Percentiles rank a stretch among this genome's conserved stretches.
Evolutionary conservation across 805 yeast species (phyloP).

Genomic region (Yarrowia porcina): DNA sequence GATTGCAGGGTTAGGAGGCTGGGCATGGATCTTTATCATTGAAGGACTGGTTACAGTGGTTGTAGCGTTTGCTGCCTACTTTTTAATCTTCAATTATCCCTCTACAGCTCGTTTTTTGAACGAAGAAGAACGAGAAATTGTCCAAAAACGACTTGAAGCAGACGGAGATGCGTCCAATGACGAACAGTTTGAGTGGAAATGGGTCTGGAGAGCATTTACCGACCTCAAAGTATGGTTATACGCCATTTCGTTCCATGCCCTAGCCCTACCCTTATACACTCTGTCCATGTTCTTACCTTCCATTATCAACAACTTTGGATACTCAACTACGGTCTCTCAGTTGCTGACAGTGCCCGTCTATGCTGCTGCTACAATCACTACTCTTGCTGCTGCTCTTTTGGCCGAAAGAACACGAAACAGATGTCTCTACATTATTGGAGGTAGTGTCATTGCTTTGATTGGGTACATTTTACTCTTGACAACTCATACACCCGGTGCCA

Average conservation of each 20-base stretch:
- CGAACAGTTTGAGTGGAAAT: neutral
- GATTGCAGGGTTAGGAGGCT: slow-evolving; percentile 37
- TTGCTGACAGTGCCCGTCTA: slow-evolving; percentile 47
- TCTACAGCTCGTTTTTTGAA: slow-evolving; percentile 39
- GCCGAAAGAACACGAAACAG: slow-evolving; percentile 32
- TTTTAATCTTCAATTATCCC: slow-evolving; percentile 43
- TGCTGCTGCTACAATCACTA: slow-evolving; percentile 39
- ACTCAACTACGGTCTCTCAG: slow-evolving; percentile 43
- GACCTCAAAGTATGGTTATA: neutral
- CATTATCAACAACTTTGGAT: slow-evolving; percentile 46
- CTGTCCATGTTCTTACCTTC: slow-evolving; percentile 47
- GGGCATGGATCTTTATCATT: slow-evolving; percentile 46
- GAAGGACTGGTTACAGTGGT: slow-evolving; percentile 45
- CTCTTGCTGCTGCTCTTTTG: neutral
- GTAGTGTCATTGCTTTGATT: slow-evolving; percentile 43
- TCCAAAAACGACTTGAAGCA: slow-evolving; percentile 33
- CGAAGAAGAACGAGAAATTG: slow-evolving; percentile 36
- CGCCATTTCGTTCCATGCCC: neutral
- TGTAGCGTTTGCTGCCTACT: slow-evolving; percentile 37
- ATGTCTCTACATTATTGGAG: slow-evolving; percentile 37
- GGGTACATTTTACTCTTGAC: neutral
- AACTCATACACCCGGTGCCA: neutral
- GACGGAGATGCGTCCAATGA: slow-evolving; percentile 40
- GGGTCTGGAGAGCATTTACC: neutral
- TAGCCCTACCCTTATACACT: slow-evolving; percentile 10